Evolutionary conservation across 306 rosid genomes (phyloP), one percentile per base, ranked within the genome.

Genomic region (Casuarina glauca): DNA sequence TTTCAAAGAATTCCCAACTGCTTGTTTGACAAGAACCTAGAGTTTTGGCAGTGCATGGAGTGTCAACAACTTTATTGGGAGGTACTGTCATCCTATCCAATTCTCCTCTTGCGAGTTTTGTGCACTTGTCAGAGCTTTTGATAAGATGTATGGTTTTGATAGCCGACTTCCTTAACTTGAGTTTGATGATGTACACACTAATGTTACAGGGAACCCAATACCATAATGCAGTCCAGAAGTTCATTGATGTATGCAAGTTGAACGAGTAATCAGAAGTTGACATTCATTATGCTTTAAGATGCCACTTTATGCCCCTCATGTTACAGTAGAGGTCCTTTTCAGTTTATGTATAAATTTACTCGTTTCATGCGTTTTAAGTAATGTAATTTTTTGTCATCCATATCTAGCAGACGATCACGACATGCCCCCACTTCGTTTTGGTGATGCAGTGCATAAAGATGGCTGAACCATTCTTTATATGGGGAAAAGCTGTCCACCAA

Each of bases 21-120:
- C 90, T 85, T 94, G 84, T 92, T 92, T 82, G 76, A 92, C 84
- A 90, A 87, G 90, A 90, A 94, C 82, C 69, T 94, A 78, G 92
- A 88, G 86, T 94, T 94, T 84, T 94, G 98, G 97, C 95, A 88
- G 88, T 90, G 97, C 84, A 89, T 81, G 93, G 97, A 94, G 83
- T 92, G 95, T 80, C 88, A 73, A 82, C 97, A 94, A 78, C 97
- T 94, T 69, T 94, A 92, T 79, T 94, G 98, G 97, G 97, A 92
- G 97, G 98, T 94, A 90, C 11, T 51, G 3, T 67, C 74, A 45
- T 64, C 64, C 35, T 45, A 39, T 82, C 74, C 54, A 57, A 43
- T 60, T 51, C 17, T 84, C 32, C 46, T 64, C 35, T 66, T 61
- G 53, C 60, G 52, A 54, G 17, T 84, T 45, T 60, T 39, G 38